A percentile compares a stretch with the other conserved stretches of the same genome.
Conservation (phyloP, 2,329 filamentous ascomycete species). For the Exophiala xenobiotica region DNA sequence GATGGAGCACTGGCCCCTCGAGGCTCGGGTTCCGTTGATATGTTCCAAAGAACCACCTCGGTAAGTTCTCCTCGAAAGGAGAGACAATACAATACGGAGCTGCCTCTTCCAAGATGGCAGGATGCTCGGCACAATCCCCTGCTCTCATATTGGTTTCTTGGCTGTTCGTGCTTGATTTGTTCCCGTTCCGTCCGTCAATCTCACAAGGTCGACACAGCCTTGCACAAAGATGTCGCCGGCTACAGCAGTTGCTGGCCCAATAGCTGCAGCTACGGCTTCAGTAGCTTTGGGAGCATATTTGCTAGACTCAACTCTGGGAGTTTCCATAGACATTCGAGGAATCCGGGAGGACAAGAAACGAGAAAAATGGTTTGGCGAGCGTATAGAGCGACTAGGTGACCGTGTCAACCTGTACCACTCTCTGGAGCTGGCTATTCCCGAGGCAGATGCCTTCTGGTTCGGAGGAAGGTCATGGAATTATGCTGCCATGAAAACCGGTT, state of each 20-base stretch:
- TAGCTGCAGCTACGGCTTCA: background rate
- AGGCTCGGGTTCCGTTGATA: too few species aligned
- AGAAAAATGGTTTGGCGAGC: background rate
- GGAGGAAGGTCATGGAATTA: conserved; percentile 50
- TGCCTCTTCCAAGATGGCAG: too few species aligned
- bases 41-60: too few species aligned
- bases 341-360: background rate
- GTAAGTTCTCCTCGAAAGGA: too few species aligned
- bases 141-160: too few species aligned
- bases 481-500: conserved; percentile 20
- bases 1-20: too few species aligned
- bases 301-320: background rate
- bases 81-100: too few species aligned
- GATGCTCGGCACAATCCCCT: too few species aligned
- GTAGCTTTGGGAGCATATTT: background rate
- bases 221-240: too few species aligned
- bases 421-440: conserved; percentile 39
- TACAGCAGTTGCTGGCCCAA: background rate
- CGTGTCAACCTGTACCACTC: conserved; percentile 38
- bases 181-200: too few species aligned
- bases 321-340: background rate
- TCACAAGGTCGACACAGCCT: too few species aligned
- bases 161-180: too few species aligned
- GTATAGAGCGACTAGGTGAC: background rate
- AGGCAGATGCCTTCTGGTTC: conserved; percentile 47